Conservation (phyloP, 2,329 filamentous ascomycete genomes). For the Aspergillus novofumigatus region DNA sequence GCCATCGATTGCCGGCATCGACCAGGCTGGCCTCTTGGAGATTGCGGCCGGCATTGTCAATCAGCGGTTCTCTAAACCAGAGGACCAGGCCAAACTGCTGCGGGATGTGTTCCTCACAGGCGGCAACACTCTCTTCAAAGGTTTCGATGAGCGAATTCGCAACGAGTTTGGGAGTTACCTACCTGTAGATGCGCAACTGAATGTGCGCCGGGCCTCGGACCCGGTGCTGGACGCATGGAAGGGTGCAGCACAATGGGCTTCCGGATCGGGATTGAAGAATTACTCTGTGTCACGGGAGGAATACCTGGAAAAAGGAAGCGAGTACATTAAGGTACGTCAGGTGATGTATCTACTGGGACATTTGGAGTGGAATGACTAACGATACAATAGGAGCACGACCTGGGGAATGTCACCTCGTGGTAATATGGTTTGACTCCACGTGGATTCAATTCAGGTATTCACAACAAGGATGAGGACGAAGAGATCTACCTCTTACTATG, state of each 20-base stretch:
- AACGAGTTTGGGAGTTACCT: slow-evolving; percentile 69
- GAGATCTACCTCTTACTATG: not conserved
- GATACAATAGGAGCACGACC: slow-evolving; percentile 31
- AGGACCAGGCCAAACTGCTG: slow-evolving; percentile 65
- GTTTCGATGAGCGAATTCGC: slow-evolving; percentile 77
- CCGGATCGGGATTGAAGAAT: slow-evolving; percentile 52
- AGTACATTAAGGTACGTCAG: slow-evolving; percentile 74
- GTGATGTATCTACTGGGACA: not conserved
- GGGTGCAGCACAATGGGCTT: slow-evolving; percentile 82
- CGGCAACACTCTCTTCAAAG: slow-evolving; percentile 81
- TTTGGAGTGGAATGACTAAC: slow-evolving; percentile 7
- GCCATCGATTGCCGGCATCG: slow-evolving; percentile 82
- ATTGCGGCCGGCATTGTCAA: slow-evolving; percentile 86
- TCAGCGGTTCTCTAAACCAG: slow-evolving; percentile 62
- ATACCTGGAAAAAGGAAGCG: slow-evolving; percentile 84
- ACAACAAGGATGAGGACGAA: not conserved
- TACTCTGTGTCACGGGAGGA: slow-evolving; percentile 74
- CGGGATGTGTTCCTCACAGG: slow-evolving; percentile 90
- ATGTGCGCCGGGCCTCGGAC: slow-evolving; percentile 69
- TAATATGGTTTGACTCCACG: slow-evolving; percentile 5
- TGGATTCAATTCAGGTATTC: not conserved
- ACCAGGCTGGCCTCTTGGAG: slow-evolving; percentile 90
- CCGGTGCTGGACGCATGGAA: slow-evolving; percentile 86
- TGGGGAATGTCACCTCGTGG: slow-evolving; percentile 34
- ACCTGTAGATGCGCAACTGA: slow-evolving; percentile 64